phyloP scores from a whole-genome alignment of 192 early-diverging fungal genomes.

The Funneliformis mosseae region DNA sequence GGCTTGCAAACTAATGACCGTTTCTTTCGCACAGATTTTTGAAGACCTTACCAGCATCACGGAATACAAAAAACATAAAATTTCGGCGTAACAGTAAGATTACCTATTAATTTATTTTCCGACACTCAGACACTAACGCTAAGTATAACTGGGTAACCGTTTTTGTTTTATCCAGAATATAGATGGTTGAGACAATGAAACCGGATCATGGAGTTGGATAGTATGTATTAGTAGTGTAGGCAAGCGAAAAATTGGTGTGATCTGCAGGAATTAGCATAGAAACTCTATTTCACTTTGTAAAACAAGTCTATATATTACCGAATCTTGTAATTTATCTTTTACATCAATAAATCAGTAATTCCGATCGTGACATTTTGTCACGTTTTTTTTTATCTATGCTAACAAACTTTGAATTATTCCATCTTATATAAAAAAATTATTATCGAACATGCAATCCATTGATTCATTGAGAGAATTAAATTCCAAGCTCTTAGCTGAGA shows the following conservation, averaged over 20 bases:
- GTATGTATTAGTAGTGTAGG: conserved; percentile 26
- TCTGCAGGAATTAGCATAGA: conserved; percentile 14
- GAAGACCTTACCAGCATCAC: conserved; percentile 13
- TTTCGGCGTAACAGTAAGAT: neutral
- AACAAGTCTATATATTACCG: neutral
- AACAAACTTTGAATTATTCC: too few relatives aligned
- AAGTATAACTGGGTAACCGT: conserved; percentile 1
- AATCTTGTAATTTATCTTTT: conserved; percentile 19
- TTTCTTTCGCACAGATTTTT: conserved; percentile 1
- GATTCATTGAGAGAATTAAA: too few relatives aligned
- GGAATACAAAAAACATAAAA: conserved; percentile 26
- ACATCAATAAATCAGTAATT: neutral
- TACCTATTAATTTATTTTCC: too few relatives aligned
- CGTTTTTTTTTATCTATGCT: too few relatives aligned
- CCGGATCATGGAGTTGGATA: conserved; percentile 13
- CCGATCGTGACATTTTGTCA: too few relatives aligned
- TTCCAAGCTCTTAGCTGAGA: too few relatives aligned
- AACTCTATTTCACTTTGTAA: conserved; percentile 23
- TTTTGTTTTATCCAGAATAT: conserved; percentile 29
- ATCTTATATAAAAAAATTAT: too few relatives aligned
- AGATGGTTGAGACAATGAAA: neutral
- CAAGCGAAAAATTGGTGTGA: conserved; percentile 14
- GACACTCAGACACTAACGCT: neutral
- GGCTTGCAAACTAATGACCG: conserved; percentile 1
- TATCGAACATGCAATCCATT: too few relatives aligned